These are phyloP conservation scores for Candida pseudofarinosa DNA, from an alignment of 805 yeast genomes.

Conservation along the genomic window DNA sequence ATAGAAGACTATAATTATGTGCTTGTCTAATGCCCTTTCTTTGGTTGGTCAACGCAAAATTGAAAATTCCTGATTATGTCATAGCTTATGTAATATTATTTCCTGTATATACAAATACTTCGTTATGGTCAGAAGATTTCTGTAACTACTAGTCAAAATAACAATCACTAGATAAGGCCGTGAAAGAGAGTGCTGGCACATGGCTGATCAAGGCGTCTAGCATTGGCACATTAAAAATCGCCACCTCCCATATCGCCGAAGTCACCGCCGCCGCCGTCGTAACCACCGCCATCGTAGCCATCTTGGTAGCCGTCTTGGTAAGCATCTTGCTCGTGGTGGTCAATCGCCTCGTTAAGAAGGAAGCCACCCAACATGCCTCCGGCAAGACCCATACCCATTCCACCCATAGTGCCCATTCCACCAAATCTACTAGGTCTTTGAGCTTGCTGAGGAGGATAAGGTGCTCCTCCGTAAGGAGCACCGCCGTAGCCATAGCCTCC, in stretches of 20 bases:
- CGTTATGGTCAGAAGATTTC: no score
- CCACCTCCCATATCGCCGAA: background rate
- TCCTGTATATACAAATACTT: background rate
- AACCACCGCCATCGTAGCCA: constrained; percentile 27
- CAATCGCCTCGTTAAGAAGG: constrained; percentile 44
- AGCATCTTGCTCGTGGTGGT: constrained; percentile 23
- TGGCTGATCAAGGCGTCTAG: no score
- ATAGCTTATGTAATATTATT: background rate
- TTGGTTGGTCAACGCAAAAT: constrained; percentile 15
- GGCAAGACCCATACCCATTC: constrained; percentile 46
- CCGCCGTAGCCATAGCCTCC: constrained; percentile 22
- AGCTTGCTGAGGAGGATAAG: constrained; percentile 8
- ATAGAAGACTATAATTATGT: background rate
- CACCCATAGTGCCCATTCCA: constrained; percentile 21
- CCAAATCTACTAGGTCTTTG: constrained; percentile 1
- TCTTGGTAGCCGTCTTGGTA: constrained; percentile 33
- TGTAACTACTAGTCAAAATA: no score
- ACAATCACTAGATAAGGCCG: constrained; percentile 3
- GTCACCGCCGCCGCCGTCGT: constrained; percentile 36
- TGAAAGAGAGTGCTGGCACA: background rate
- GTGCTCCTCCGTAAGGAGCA: background rate
- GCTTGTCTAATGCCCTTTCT: constrained; percentile 9
- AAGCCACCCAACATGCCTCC: constrained; percentile 63
- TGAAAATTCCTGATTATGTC: background rate
- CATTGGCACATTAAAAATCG: no score